Evolutionary conservation across 129 eudicot genomes (phyloP), one percentile per base, ranked within the genome.

Genomic region (Lactuca sativa): DNA sequence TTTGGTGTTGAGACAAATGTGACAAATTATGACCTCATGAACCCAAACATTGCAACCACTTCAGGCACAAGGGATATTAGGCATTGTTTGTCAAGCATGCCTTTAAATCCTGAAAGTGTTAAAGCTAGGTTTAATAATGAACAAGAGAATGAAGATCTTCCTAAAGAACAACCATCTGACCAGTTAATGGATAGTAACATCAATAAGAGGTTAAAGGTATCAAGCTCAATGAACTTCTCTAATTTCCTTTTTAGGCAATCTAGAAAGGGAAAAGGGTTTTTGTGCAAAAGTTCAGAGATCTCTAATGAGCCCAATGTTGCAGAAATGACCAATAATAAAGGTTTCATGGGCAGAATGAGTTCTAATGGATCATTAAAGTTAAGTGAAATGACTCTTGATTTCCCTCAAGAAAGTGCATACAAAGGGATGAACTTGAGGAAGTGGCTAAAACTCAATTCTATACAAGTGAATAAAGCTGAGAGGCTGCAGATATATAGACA

Each of bases 401-500:
- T 25, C 30, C 30, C 30, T 25, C 30, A 25, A 25, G 30, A 25
- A 25, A 25, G 1, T 25, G 30, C 30, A 43, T 8, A 43, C 9
- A 64, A 57, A 64, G 84, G 74, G 55, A 64, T 74, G 60, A 82
- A 57, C 67, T 80, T 85, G 44, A 88, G 83, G 66, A 72, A 88
- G 68, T 88, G 86, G 88, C 75, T 85, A 31, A 81, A 74, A 9
- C 33, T 69, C 7, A 43, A 9, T 43, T 43, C 13, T 8, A 8
- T 9, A 8, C 33, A 76, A 36, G 70, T 64, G 59, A 62, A 63
- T 55, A 79, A 82, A 77, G 69, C 17, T 18, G 82, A 77, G 49
- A 63, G 87, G 57, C 11, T 87, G 66, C 69, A 43, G 12, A 17
- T 84, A 60, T 84, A 76, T 53, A 66, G 73, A 33, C 82, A 79